Conservation (phyloP, 2,329 filamentous ascomycete species). For the Chrysosporium keratinophilum region DNA sequence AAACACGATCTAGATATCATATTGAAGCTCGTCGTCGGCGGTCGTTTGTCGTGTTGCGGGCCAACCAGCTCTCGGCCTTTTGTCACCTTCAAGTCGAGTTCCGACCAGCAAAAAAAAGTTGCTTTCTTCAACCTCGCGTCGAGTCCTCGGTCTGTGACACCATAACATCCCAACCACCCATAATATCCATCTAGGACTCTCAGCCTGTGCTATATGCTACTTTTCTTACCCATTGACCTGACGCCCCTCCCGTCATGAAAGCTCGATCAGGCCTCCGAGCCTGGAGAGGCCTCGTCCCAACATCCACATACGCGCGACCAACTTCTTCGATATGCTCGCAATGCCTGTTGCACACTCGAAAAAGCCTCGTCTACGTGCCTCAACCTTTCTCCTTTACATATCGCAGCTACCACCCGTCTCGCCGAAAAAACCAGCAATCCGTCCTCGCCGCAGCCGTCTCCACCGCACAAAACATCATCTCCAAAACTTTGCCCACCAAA, state of each 20-base stretch:
- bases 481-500: conserved; percentile 29
- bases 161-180: background rate
- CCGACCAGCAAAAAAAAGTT: conserved; percentile 4
- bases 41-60: background rate
- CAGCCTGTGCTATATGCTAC: background rate
- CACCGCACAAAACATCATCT: conserved; percentile 43
- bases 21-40: background rate
- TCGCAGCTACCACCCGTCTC: conserved; percentile 33
- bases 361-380: conserved; percentile 23
- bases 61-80: conserved; percentile 5
- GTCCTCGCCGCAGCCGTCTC: conserved; percentile 39
- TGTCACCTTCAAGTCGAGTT: background rate
- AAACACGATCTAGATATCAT: background rate
- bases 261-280: conserved; percentile 16
- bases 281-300: conserved; percentile 12
- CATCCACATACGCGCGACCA: conserved; percentile 17
- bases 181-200: background rate
- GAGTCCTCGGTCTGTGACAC: background rate
- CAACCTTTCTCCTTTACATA: conserved; percentile 21
- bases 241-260: conserved; percentile 11
- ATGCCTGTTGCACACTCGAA: conserved; percentile 26
- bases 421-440: conserved; percentile 30
- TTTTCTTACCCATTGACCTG: background rate
- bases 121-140: conserved; percentile 2
- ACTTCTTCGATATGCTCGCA: conserved; percentile 32